A percentile compares a stretch with the other conserved stretches of the same genome.
phyloP scores from a whole-genome alignment of 805 yeast species.

The Candida arabinofermentans region DNA sequence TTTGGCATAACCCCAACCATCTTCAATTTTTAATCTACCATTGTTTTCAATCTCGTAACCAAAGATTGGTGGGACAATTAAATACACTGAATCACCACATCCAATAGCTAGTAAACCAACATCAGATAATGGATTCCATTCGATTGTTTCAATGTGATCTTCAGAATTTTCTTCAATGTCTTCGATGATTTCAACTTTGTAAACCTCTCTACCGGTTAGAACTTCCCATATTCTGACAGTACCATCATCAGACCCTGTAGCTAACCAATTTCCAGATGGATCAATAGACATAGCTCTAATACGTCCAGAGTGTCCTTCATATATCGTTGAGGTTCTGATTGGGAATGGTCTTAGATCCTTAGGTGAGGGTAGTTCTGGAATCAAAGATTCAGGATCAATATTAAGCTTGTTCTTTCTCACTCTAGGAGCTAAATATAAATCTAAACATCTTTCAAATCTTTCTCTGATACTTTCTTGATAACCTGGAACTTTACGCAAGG shows the following conservation, averaged over 20 bases:
- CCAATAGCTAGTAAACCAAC: constrained; percentile 80
- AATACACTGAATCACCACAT: constrained; percentile 74
- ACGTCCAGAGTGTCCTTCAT: constrained; percentile 77
- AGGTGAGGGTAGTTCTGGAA: constrained; percentile 96
- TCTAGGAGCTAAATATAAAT: constrained; percentile 93
- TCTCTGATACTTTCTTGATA: constrained; percentile 83
- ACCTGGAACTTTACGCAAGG: constrained; percentile 92
- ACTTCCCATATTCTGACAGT: constrained; percentile 96
- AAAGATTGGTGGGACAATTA: constrained; percentile 86
- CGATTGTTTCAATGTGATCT: constrained; percentile 74
- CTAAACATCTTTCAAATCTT: constrained; percentile 90
- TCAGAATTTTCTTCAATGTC: constrained; percentile 54
- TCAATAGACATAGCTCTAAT: constrained; percentile 81
- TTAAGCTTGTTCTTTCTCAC: constrained; percentile 85
- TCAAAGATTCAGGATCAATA: constrained; percentile 92
- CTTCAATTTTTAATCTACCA: constrained; percentile 74
- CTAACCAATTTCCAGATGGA: constrained; percentile 90
- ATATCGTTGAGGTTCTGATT: constrained; percentile 77
- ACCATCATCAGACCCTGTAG: constrained; percentile 98
- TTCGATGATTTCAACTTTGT: constrained; percentile 45
- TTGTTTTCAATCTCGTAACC: constrained; percentile 82
- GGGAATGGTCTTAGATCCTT: constrained; percentile 97
- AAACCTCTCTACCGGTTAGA: constrained; percentile 90
- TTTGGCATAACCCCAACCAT: constrained; percentile 84
- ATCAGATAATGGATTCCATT: constrained; percentile 82